These are phyloP conservation scores for Blastobotrys mokoenaii DNA, from an alignment of 805 yeast species.

Conservation along the genomic window DNA sequence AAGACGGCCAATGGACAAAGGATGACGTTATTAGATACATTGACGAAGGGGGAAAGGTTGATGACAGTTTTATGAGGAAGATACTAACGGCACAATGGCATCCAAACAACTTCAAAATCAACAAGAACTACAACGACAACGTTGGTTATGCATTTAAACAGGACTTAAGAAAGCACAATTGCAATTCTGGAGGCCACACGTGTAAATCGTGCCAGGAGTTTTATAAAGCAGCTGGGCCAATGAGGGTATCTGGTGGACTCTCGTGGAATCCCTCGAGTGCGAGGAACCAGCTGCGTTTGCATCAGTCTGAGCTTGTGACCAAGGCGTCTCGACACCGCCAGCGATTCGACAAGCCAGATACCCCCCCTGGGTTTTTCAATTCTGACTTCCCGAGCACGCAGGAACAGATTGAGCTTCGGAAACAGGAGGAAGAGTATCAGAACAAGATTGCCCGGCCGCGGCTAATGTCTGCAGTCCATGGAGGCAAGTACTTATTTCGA, in stretches of 20 bases:
- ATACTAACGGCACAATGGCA: slow-evolving; percentile 24
- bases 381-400: slow-evolving; percentile 55
- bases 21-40: too few species aligned
- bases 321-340: slow-evolving; percentile 22
- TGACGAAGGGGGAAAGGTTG: too few species aligned
- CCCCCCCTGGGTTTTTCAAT: slow-evolving; percentile 54
- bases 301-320: slow-evolving; percentile 6
- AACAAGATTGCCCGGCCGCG: background rate
- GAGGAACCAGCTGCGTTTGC: background rate
- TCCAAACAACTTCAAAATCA: slow-evolving; percentile 32
- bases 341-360: slow-evolving; percentile 30
- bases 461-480: background rate
- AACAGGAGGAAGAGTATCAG: background rate
- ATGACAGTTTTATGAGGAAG: too few species aligned
- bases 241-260: slow-evolving; percentile 21
- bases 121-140: slow-evolving; percentile 27
- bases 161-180: slow-evolving; percentile 28
- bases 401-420: slow-evolving; percentile 31
- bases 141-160: slow-evolving; percentile 28
- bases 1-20: too few species aligned
- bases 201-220: slow-evolving; percentile 15
- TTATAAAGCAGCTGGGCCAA: slow-evolving; percentile 27
- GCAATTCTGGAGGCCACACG: slow-evolving; percentile 27
- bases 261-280: slow-evolving; percentile 20
- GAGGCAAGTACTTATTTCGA: background rate